phyloP scores from a whole-genome alignment of 352 stramenopile species.

The Globisporangium middletonii region DNA sequence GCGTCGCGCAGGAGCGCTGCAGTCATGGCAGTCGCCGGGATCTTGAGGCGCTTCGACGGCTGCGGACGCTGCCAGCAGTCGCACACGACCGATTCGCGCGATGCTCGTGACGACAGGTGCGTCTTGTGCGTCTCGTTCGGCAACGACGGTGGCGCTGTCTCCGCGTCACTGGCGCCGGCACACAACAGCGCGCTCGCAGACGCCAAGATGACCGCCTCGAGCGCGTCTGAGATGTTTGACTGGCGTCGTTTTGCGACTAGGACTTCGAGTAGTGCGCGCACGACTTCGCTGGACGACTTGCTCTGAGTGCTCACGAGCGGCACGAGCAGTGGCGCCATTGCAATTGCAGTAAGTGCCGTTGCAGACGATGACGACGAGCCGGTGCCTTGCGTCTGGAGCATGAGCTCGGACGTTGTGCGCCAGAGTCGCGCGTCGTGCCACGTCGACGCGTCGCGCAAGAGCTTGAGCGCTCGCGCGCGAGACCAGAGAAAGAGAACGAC shows the following conservation, averaged over 20 bases:
- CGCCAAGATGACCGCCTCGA: slow-evolving; percentile 23
- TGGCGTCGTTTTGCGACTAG: slow-evolving; percentile 23
- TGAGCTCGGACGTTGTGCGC: slow-evolving; percentile 24
- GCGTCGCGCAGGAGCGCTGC: slow-evolving; percentile 8
- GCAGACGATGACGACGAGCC: slow-evolving; percentile 10
- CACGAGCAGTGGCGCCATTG: slow-evolving; percentile 32
- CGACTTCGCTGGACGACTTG: slow-evolving; percentile 29
- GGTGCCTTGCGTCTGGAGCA: slow-evolving; percentile 23
- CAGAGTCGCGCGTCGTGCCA: slow-evolving; percentile 40
- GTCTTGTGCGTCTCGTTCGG: no score
- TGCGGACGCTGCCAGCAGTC: slow-evolving; percentile 3
- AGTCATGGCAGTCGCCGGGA: slow-evolving; percentile 26
- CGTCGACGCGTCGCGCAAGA: slow-evolving; percentile 20
- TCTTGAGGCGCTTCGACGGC: slow-evolving; percentile 9
- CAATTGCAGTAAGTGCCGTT: slow-evolving; percentile 23
- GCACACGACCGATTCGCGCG: background rate
- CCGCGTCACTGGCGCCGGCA: background rate
- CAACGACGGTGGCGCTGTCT: background rate
- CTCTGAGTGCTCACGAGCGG: slow-evolving; percentile 31
- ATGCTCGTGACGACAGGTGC: background rate
- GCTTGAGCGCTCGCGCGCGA: slow-evolving; percentile 21
- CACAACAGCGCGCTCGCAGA: slow-evolving; percentile 35
- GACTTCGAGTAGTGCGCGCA: slow-evolving; percentile 34
- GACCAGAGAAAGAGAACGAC: slow-evolving; percentile 47
- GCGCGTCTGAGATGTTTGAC: slow-evolving; percentile 18